These are phyloP conservation scores for Rubia tinctorum DNA, from an alignment of 305 asterid genomes.

Conservation along the genomic window DNA sequence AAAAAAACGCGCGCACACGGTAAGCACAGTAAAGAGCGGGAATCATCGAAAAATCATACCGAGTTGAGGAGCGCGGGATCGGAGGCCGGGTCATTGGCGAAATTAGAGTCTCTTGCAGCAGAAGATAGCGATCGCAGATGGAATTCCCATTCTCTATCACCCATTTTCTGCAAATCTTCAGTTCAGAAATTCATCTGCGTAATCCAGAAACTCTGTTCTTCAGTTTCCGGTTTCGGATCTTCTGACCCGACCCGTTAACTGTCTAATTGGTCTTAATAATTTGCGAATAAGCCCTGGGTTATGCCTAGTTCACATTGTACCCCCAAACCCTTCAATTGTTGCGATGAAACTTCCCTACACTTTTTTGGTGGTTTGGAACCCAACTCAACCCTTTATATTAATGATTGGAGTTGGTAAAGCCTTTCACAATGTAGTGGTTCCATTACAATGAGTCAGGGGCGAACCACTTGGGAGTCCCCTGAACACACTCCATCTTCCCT, in stretches of 20 bases:
- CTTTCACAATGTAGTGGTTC: too few species aligned
- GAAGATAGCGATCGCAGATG: slow-evolving; percentile 74
- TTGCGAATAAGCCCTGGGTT: not conserved
- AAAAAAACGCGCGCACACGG: not conserved
- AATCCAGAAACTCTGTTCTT: slow-evolving; percentile 3
- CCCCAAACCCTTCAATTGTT: not conserved
- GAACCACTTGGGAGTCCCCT: too few species aligned
- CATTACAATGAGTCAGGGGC: too few species aligned
- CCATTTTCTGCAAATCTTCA: not conserved
- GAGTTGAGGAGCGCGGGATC: slow-evolving; percentile 74
- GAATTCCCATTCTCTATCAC: slow-evolving; percentile 63
- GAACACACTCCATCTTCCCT: too few species aligned
- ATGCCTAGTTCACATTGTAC: not conserved
- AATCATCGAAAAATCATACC: slow-evolving; percentile 25
- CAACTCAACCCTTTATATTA: too few species aligned
- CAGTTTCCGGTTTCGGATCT: slow-evolving; percentile 5
- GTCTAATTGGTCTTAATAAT: not conserved
- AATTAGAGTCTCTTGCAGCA: slow-evolving; percentile 71
- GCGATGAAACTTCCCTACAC: not conserved
- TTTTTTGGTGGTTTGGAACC: too few species aligned
- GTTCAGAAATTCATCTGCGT: not conserved
- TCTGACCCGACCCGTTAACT: not conserved
- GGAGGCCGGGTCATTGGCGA: slow-evolving; percentile 62
- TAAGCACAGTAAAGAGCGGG: not conserved
- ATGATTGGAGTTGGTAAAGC: too few species aligned